These are phyloP conservation scores for Hibiscus tridactylites DNA, from an alignment of 345 rosid genomes.

Conservation along the genomic window DNA sequence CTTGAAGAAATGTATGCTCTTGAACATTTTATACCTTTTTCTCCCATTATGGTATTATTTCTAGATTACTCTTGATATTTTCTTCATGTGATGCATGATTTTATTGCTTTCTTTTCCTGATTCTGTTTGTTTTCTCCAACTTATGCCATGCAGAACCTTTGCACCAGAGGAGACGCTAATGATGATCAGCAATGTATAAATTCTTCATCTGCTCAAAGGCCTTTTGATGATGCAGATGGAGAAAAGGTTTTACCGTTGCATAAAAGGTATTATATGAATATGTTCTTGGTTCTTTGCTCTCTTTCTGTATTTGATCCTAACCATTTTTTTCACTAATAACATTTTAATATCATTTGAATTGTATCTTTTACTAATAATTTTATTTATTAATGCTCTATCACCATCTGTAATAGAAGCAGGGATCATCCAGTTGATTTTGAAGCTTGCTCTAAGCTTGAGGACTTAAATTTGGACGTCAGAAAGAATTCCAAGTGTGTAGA, in stretches of 20 bases:
- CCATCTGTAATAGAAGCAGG: slow-evolving; percentile 27
- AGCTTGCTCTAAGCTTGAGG: slow-evolving; percentile 68
- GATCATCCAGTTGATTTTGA: slow-evolving; percentile 53
- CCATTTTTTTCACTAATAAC: background rate
- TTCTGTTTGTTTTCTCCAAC: slow-evolving; percentile 11
- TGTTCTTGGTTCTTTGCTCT: background rate
- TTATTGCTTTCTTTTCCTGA: background rate
- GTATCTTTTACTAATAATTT: background rate
- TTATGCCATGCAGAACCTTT: slow-evolving; percentile 28
- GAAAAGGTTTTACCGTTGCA: slow-evolving; percentile 26
- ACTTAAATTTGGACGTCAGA: slow-evolving; percentile 60
- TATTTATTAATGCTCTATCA: background rate
- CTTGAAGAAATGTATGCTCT: background rate
- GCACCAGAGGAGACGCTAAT: slow-evolving; percentile 26
- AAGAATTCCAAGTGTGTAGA: slow-evolving; percentile 33
- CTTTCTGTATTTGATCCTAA: background rate
- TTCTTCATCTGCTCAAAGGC: slow-evolving; percentile 18
- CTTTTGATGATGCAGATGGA: slow-evolving; percentile 21
- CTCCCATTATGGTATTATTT: background rate
- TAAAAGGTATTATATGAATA: slow-evolving; percentile 35
- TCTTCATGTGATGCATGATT: slow-evolving; percentile 5
- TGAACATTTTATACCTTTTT: background rate
- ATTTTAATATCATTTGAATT: background rate
- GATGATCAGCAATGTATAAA: slow-evolving; percentile 23
- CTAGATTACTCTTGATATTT: slow-evolving; percentile 5